Evolutionary conservation across 2,329 filamentous ascomycete species (phyloP), one percentile per base, ranked within the genome.

Genomic region (Penicillium sp.): DNA sequence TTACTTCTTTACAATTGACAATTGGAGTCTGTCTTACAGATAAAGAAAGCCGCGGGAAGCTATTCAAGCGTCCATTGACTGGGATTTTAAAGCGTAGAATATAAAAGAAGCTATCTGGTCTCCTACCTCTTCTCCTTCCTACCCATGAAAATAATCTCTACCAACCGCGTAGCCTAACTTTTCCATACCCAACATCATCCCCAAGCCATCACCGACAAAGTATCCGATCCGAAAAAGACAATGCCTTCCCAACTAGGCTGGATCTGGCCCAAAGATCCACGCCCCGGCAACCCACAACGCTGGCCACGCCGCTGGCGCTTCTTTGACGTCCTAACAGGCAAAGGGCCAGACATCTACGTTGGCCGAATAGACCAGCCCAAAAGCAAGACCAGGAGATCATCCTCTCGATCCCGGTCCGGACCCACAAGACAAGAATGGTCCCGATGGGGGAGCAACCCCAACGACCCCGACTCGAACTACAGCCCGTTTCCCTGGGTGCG

Each of bases 331-430:
- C 37, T 72, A 15, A 65, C 54, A 7, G 65, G 65, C 32, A 68
- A 64, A 48, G 72, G 71, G 1, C 70, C 72, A 12, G 72, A 74
- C 56, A 68, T 74, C 5, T 72, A 68, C 32, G 58, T 73, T n/a
- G 65, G 62, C 7, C 53, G 44, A 13, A 58, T 66, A 38, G 45
- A 52, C 9, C 22, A 56, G 17, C 13, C 32, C 12, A 31, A 52
- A 40, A 4, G 39, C n/a, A 15, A 44, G 12, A 8, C 26, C 32
- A 19, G 26, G n/a, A 31, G 6, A 4, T 2, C 19, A 12, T 15
- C n/a, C 17, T 7, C 32, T 21, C 10, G 10, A 42, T 2, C 17
- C 21, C 8, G 9, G 22, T 19, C 38, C 1, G 24, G 34, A 6
- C 15, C 31, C 13, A 35, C 22, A 19, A 22, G 13, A 21, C 10